Evolutionary conservation across 2,329 filamentous ascomycete species (phyloP).

Genomic region (Paecilomyces formosus): DNA sequence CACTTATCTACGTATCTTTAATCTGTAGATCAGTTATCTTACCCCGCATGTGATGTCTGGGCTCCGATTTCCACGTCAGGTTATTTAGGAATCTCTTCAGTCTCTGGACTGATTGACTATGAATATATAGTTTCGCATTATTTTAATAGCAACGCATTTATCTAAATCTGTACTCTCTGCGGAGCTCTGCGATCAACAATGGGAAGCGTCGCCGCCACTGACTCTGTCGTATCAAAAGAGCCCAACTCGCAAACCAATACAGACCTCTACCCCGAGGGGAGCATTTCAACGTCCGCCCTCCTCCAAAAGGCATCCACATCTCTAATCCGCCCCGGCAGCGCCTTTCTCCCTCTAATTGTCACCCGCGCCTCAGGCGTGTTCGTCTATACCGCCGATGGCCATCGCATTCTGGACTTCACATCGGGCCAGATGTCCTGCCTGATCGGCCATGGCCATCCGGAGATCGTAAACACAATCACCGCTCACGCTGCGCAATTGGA

Average conservation of each 20-base stretch:
- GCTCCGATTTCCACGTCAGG: neutral
- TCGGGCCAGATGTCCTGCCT: too few species aligned
- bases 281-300: neutral
- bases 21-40: neutral
- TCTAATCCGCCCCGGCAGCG: conserved; percentile 13
- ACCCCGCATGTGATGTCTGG: neutral
- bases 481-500: too few species aligned
- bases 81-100: neutral
- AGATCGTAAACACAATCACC: too few species aligned
- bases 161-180: neutral
- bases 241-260: neutral
- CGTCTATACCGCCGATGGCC: too few species aligned
- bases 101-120: neutral
- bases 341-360: too few species aligned
- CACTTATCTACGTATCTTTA: neutral
- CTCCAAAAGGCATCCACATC: conserved; percentile 25
- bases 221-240: neutral
- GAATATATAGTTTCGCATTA: neutral
- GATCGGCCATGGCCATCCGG: too few species aligned
- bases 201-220: neutral
- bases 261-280: neutral
- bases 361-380: too few species aligned
- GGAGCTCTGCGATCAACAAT: neutral
- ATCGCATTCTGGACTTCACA: too few species aligned
- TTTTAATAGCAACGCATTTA: neutral